Evolutionary conservation across 805 yeast species (phyloP).

Genomic region (Schwanniomyces vanrijiae): DNA sequence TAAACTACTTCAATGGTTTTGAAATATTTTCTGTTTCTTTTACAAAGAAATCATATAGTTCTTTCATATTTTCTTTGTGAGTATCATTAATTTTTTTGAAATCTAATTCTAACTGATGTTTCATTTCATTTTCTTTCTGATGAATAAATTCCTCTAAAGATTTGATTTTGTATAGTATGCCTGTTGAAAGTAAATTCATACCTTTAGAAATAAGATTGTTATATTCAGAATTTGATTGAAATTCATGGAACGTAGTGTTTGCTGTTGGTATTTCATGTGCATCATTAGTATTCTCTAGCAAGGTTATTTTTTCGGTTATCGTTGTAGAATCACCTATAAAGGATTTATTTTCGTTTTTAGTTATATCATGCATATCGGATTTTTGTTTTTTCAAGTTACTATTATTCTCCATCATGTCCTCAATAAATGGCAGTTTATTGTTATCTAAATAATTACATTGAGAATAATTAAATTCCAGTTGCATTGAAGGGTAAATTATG

Average conservation of each 20-base stretch:
- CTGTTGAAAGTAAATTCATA: conserved; percentile 7
- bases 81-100: conserved; percentile 9
- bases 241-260: conserved; percentile 4
- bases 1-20: neutral
- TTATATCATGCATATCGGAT: neutral
- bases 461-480: neutral
- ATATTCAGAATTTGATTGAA: neutral
- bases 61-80: conserved; percentile 5
- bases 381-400: neutral
- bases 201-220: conserved; percentile 11
- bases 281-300: neutral
- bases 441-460: neutral
- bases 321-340: neutral
- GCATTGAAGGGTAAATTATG: neutral
- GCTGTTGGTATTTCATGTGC: conserved; percentile 2
- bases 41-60: conserved; percentile 7
- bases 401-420: no score
- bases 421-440: no score
- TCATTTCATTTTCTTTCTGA: conserved; percentile 9
- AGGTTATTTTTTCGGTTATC: neutral
- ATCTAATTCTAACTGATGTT: conserved; percentile 10
- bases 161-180: conserved; percentile 11
- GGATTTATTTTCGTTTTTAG: neutral
- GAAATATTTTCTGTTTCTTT: conserved; percentile 8
- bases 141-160: conserved; percentile 10